A percentile compares a stretch with the other conserved stretches of the same genome.
These are phyloP conservation scores for Phytophthora multivora DNA, from an alignment of 352 stramenopile genomes.

Conservation along the genomic window DNA sequence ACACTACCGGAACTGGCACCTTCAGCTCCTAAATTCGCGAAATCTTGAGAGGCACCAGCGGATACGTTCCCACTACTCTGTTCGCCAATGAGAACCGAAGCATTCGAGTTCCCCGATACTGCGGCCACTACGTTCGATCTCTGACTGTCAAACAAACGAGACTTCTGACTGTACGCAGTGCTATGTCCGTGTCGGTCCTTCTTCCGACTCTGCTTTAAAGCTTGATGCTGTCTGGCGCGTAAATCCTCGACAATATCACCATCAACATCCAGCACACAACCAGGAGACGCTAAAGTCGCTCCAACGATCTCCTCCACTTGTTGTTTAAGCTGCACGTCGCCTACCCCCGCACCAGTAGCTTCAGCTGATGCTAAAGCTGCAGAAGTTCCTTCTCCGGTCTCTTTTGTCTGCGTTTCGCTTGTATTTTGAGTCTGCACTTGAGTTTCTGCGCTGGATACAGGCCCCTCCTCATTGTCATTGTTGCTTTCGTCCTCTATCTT, in stretches of 20 bases:
- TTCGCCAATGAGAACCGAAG: conserved; percentile 42
- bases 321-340: conserved; percentile 64
- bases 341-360: conserved; percentile 34
- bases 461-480: conserved; percentile 31
- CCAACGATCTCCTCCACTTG: conserved; percentile 85
- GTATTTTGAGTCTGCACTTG: conserved; percentile 8
- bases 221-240: conserved; percentile 51
- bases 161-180: conserved; percentile 48
- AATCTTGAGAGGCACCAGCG: conserved; percentile 56
- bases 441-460: neutral
- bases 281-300: conserved; percentile 72
- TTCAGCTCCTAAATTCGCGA: conserved; percentile 19
- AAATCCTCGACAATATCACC: conserved; percentile 82
- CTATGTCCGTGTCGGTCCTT: conserved; percentile 23
- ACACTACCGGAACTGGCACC: conserved; percentile 41
- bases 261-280: conserved; percentile 79
- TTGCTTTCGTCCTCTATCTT: conserved; percentile 36
- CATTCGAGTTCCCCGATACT: conserved; percentile 42
- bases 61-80: conserved; percentile 60
- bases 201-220: conserved; percentile 26
- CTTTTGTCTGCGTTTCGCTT: conserved; percentile 23
- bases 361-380: conserved; percentile 10
- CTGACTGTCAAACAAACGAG: conserved; percentile 45
- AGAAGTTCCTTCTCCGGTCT: conserved; percentile 7
- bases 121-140: conserved; percentile 37